Evolutionary conservation across 2,329 filamentous ascomycete genomes (phyloP).

Genomic region (Fusarium nanum): DNA sequence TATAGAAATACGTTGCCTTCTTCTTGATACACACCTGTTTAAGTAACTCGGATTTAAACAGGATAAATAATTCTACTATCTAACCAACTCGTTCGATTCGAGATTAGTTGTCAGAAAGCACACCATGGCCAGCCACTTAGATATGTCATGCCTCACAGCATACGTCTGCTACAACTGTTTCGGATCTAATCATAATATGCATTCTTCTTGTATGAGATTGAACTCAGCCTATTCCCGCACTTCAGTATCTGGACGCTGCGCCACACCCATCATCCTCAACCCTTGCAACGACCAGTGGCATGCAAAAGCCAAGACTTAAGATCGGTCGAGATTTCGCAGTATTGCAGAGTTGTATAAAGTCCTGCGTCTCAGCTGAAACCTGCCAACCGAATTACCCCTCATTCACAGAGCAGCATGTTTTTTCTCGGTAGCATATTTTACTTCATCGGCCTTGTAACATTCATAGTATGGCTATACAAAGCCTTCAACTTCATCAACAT

Average conservation of each 20-base stretch:
- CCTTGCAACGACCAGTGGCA: background rate
- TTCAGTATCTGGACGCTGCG: background rate
- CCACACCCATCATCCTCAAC: background rate
- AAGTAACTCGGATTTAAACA: too few relatives aligned
- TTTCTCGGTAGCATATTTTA: background rate
- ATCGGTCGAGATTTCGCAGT: background rate
- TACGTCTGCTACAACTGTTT: too few relatives aligned
- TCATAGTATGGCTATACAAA: background rate
- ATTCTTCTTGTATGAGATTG: too few relatives aligned
- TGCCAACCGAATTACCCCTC: background rate
- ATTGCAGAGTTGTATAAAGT: background rate
- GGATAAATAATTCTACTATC: too few relatives aligned
- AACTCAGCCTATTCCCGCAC: background rate
- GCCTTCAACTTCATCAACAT: background rate
- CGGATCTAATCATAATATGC: too few relatives aligned
- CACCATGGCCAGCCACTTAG: background rate
- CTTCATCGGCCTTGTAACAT: background rate
- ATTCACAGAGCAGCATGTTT: background rate
- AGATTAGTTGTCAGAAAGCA: background rate
- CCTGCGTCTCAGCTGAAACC: background rate
- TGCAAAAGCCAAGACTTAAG: background rate
- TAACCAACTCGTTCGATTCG: too few relatives aligned
- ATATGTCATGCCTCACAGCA: too few relatives aligned
- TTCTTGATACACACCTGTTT: background rate
- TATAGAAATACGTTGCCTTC: accelerated